phyloP scores from a whole-genome alignment of 129 eudicot species.

The Flaveria brownii region DNA sequence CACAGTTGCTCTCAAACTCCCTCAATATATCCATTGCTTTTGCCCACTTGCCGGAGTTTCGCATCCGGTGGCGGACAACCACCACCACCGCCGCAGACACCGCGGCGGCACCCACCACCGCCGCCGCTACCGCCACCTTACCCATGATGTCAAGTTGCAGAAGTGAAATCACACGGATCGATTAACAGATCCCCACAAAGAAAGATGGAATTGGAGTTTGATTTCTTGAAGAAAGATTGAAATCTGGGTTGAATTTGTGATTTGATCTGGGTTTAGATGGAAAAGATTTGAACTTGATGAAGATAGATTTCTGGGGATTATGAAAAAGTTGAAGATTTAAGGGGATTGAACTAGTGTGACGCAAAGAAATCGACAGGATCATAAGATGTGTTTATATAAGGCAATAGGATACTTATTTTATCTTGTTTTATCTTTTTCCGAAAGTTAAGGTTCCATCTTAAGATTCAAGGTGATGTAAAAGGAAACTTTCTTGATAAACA shows the following conservation, averaged over 20 bases:
- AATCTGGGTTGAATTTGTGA: background rate
- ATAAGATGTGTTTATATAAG: background rate
- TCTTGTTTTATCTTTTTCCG: constrained; percentile 6
- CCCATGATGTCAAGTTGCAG: constrained; percentile 45
- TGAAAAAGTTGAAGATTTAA: too few relatives aligned
- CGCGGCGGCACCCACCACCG: constrained; percentile 74
- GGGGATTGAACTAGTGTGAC: background rate
- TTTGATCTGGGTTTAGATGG: background rate
- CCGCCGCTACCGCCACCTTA: constrained; percentile 68
- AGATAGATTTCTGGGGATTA: constrained; percentile 3
- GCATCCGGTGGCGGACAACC: constrained; percentile 73
- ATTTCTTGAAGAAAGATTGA: background rate
- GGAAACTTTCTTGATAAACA: background rate
- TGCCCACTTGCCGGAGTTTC: constrained; percentile 66
- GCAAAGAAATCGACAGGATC: background rate
- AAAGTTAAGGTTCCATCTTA: background rate
- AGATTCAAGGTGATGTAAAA: background rate
- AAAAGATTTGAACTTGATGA: constrained; percentile 32
- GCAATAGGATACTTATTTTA: background rate
- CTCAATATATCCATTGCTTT: constrained; percentile 58
- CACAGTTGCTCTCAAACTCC: constrained; percentile 72
- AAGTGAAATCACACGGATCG: constrained; percentile 19
- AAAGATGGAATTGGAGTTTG: background rate
- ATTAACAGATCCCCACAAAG: background rate
- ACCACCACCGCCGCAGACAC: constrained; percentile 74